These are phyloP conservation scores for Hypoxylon intermedium DNA, from an alignment of 495 filamentous ascomycete genomes.

Conservation along the genomic window DNA sequence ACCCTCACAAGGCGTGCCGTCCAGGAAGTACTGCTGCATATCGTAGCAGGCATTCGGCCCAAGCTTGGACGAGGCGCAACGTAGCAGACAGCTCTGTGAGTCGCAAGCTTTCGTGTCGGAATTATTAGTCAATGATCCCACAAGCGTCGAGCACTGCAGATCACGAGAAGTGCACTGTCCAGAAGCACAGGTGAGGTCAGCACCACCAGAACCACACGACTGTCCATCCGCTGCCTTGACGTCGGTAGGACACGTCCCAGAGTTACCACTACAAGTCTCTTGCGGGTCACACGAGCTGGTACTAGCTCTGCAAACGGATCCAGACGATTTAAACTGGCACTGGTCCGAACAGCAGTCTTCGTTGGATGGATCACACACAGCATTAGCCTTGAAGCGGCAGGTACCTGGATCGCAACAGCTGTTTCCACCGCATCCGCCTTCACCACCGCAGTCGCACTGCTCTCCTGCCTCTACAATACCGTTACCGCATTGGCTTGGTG, in stretches of 20 bases:
- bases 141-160: conserved; percentile 84
- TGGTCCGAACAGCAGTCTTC: conserved; percentile 82
- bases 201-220: conserved; percentile 63
- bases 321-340: conserved; percentile 74
- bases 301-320: conserved; percentile 78
- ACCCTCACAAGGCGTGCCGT: conserved; percentile 86
- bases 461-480: conserved; percentile 95
- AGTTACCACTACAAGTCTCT: conserved; percentile 79
- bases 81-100: conserved; percentile 71
- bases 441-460: conserved; percentile 94
- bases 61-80: conserved; percentile 76
- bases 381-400: conserved; percentile 79
- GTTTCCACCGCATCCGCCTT: conserved; percentile 72
- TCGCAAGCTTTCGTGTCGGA: conserved; percentile 88
- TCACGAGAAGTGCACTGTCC: conserved; percentile 95
- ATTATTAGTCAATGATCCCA: conserved; percentile 76
- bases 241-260: conserved; percentile 77
- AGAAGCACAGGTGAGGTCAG: conserved; percentile 78
- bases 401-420: conserved; percentile 84
- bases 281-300: conserved; percentile 82
- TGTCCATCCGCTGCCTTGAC: conserved; percentile 71
- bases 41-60: conserved; percentile 68
- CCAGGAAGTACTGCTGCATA: conserved; percentile 91
- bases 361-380: conserved; percentile 88
- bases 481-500: conserved; percentile 88